Conservation (phyloP, 805 yeast genomes). For the Hanseniaspora hatyaiensis region DNA sequence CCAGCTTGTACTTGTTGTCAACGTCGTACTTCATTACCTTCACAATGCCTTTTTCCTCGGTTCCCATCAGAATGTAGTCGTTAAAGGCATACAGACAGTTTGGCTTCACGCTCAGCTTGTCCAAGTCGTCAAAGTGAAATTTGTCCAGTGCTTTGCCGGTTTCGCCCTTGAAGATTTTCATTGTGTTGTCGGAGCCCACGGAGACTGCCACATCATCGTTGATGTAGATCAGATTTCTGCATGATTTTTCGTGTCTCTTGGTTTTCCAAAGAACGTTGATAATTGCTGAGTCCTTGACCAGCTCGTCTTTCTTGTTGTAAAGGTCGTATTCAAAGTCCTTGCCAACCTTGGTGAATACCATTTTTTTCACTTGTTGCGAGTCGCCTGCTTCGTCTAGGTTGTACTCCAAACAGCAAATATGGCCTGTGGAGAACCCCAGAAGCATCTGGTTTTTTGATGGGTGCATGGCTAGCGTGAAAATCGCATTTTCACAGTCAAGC, state of each 20-base stretch:
- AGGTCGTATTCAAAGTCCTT: conserved; percentile 29
- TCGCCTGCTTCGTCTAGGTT: no score
- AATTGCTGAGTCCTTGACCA: conserved; percentile 22
- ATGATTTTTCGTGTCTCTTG: conserved; percentile 79
- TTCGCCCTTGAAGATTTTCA: conserved; percentile 59
- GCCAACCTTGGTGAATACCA: conserved; percentile 28
- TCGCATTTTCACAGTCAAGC: conserved; percentile 39
- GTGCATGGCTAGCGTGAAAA: conserved; percentile 70
- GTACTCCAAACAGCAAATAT: conserved; percentile 51
- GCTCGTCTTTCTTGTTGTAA: conserved; percentile 18
- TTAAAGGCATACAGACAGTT: conserved; percentile 10
- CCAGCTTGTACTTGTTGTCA: not conserved
- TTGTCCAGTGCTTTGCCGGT: conserved; percentile 70
- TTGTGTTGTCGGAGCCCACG: conserved; percentile 66
- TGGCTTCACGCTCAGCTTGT: not conserved
- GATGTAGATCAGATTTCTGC: conserved; percentile 42
- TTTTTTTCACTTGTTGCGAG: not conserved
- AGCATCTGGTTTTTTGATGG: conserved; percentile 56
- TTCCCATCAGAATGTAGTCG: conserved; percentile 12
- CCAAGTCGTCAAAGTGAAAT: conserved; percentile 21
- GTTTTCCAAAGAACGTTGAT: conserved; percentile 56
- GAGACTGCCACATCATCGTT: conserved; percentile 42
- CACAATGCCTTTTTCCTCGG: conserved; percentile 43
- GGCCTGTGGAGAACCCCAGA: conserved; percentile 75
- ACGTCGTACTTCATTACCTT: conserved; percentile 45